Percentiles rank a stretch among this genome's conserved stretches.
phyloP scores from a whole-genome alignment of 1,284 basidiomycete genomes.

The Polyporus tsugae region DNA sequence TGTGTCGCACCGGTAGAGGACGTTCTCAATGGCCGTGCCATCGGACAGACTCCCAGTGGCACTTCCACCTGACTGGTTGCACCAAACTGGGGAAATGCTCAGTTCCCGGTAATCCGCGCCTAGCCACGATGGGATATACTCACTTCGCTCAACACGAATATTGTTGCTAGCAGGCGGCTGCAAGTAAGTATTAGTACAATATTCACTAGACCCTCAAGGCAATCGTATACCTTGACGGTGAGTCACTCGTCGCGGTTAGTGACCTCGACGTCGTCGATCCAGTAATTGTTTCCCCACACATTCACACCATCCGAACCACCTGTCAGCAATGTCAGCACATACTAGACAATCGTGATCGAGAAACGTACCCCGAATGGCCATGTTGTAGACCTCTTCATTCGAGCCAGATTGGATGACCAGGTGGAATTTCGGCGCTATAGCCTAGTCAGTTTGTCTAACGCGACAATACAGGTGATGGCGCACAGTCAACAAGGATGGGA shows the following conservation, averaged over 20 bases:
- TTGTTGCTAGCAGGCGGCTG: slow-evolving; percentile 44
- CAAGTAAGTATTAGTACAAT: not conserved
- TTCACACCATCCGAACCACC: slow-evolving; percentile 48
- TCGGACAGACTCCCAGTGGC: slow-evolving; percentile 46
- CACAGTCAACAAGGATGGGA: slow-evolving; percentile 46
- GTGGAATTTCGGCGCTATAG: slow-evolving; percentile 47
- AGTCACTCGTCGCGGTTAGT: slow-evolving; percentile 50
- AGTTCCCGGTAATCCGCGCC: not conserved
- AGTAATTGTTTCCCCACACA: slow-evolving; percentile 45
- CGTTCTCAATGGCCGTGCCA: slow-evolving; percentile 43
- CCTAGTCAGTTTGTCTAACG: not conserved
- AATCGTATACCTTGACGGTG: slow-evolving; percentile 40
- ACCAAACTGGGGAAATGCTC: slow-evolving; percentile 38
- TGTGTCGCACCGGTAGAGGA: slow-evolving; percentile 38
- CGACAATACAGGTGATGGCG: slow-evolving; percentile 4
- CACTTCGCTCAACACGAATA: slow-evolving; percentile 45
- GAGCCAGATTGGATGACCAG: slow-evolving; percentile 44
- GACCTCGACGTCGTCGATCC: slow-evolving; percentile 49
- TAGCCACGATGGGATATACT: not conserved
- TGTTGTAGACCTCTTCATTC: slow-evolving; percentile 47
- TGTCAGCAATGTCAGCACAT: slow-evolving; percentile 37
- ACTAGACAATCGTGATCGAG: not conserved
- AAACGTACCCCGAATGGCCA: slow-evolving; percentile 43
- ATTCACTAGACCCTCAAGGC: too few relatives aligned
- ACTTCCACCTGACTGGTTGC: slow-evolving; percentile 47